Evolutionary conservation across 2,329 filamentous ascomycete species (phyloP).

Genomic region (Arthrobotrys conoides): DNA sequence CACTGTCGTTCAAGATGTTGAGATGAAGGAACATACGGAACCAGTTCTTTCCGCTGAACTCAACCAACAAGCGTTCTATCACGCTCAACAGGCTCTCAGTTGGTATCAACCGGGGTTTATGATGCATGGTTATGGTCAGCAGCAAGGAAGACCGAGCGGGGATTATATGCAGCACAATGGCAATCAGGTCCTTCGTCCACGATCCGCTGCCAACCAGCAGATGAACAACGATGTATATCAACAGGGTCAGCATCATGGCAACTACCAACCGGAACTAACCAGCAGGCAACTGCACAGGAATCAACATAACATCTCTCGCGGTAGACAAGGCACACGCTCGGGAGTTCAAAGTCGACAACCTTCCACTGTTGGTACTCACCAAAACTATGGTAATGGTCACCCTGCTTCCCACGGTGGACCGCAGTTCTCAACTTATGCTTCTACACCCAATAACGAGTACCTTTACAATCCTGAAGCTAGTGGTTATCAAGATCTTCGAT

Average conservation of each 20-base stretch:
- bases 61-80: constrained; percentile 6
- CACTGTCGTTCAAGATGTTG: neutral
- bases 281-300: constrained; percentile 18
- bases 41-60: neutral
- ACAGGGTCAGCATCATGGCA: constrained; percentile 11
- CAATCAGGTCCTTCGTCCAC: constrained; percentile 23
- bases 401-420: neutral
- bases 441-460: constrained; percentile 4
- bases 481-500: constrained; percentile 31
- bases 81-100: constrained; percentile 17
- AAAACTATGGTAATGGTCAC: constrained; percentile 21
- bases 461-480: constrained; percentile 29
- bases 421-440: constrained; percentile 3
- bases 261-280: constrained; percentile 28
- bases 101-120: constrained; percentile 29
- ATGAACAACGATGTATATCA: constrained; percentile 31
- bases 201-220: constrained; percentile 31
- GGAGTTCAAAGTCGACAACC: constrained; percentile 42
- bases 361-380: constrained; percentile 20
- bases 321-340: constrained; percentile 39
- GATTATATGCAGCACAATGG: constrained; percentile 20
- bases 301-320: constrained; percentile 36
- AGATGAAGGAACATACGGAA: neutral
- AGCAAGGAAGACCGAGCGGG: neutral
- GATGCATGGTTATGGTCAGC: constrained; percentile 13